phyloP scores from a whole-genome alignment of 805 yeast species.

The Cyberlindnera maclurae region DNA sequence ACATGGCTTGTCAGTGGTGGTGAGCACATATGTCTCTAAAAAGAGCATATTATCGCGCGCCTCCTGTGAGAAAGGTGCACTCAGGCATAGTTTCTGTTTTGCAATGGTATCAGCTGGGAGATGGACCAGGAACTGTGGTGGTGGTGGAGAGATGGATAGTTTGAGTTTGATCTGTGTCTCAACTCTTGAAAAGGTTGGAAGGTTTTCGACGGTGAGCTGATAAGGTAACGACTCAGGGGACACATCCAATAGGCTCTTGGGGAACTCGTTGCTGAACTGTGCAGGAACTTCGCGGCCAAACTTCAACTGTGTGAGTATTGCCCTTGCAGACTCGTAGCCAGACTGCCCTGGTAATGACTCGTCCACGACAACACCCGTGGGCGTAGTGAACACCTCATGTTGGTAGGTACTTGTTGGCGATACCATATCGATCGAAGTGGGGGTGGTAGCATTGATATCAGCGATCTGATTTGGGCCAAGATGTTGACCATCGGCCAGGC shows the following conservation, averaged over 20 bases:
- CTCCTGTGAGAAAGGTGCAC: conserved; percentile 34
- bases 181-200: conserved; percentile 82
- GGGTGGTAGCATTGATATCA: conserved; percentile 11
- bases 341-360: conserved; percentile 1
- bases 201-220: conserved; percentile 44
- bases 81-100: conserved; percentile 73
- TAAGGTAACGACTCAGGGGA: conserved; percentile 31
- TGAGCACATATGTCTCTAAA: conserved; percentile 76
- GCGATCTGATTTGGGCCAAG: not conserved
- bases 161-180: conserved; percentile 89
- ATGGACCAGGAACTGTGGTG: conserved; percentile 64
- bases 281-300: conserved; percentile 21
- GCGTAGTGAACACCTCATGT: conserved; percentile 15
- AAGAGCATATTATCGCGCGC: conserved; percentile 49
- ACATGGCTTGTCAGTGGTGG: conserved; percentile 50
- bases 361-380: conserved; percentile 6
- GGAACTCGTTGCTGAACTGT: conserved; percentile 20
- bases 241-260: conserved; percentile 22
- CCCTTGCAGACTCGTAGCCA: conserved; percentile 20
- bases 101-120: conserved; percentile 84
- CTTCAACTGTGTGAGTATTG: conserved; percentile 17
- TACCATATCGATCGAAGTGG: conserved; percentile 8
- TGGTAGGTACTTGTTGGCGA: conserved; percentile 1
- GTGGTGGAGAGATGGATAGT: conserved; percentile 66
- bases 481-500: not conserved